Percentiles rank a stretch among this genome's conserved stretches.
phyloP scores from a whole-genome alignment of 345 rosid species.

The Aurinia saxatilis region DNA sequence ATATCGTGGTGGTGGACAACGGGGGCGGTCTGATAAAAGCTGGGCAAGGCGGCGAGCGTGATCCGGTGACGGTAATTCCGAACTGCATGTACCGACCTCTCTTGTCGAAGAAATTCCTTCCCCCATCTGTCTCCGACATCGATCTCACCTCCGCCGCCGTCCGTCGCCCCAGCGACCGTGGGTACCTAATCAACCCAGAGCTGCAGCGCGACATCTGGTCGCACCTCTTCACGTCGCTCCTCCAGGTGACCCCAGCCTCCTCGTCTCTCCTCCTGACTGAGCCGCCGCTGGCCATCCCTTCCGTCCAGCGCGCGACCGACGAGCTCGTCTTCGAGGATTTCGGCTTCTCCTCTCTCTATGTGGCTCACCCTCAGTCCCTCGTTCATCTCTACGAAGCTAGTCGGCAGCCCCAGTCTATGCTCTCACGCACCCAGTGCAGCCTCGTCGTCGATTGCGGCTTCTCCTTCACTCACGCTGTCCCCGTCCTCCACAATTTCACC shows the following conservation, averaged over 20 bases:
- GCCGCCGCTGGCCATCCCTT: constrained; percentile 63
- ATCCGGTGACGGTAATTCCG: constrained; percentile 60
- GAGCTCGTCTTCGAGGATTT: constrained; percentile 93
- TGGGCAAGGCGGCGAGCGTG: constrained; percentile 78
- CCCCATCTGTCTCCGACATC: constrained; percentile 42
- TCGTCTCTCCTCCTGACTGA: constrained; percentile 77
- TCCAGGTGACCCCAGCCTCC: constrained; percentile 46
- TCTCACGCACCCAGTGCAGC: constrained; percentile 65
- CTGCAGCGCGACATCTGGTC: constrained; percentile 89
- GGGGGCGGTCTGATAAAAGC: constrained; percentile 82
- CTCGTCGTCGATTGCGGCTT: constrained; percentile 88
- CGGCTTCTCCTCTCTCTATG: constrained; percentile 57
- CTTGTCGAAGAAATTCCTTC: constrained; percentile 67
- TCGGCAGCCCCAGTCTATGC: constrained; percentile 43
- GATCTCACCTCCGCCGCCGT: constrained; percentile 91
- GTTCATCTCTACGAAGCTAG: constrained; percentile 87
- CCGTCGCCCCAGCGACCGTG: constrained; percentile 95
- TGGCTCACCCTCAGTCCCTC: constrained; percentile 62
- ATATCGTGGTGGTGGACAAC: constrained; percentile 82
- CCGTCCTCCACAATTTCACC: constrained; percentile 69
- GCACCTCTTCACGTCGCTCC: constrained; percentile 61
- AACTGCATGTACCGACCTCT: constrained; percentile 83
- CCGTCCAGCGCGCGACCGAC: constrained; percentile 69
- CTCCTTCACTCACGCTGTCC: constrained; percentile 81
- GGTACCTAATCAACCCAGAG: constrained; percentile 80